Evolutionary conservation across 495 filamentous ascomycete species (phyloP), one percentile per base, ranked within the genome.

Genomic region (Cercophora samala): DNA sequence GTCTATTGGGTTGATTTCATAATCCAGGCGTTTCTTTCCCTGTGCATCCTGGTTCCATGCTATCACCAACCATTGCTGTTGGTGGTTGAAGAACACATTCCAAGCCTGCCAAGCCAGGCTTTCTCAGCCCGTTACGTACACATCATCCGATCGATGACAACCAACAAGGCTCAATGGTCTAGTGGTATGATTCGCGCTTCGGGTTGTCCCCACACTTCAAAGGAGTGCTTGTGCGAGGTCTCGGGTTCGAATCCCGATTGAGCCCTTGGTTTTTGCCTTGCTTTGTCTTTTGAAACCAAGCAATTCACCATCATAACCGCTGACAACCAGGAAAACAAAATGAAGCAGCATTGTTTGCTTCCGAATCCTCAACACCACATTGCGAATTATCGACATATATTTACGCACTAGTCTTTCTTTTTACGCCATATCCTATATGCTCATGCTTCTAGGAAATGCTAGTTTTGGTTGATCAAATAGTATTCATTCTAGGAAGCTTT

Each of bases 171-270:
- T 63, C 58, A 42, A 46, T 65, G 63, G 63, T 69, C 63, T 66
- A 69, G 67, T 66, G 67, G 67, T 69, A 69, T 69, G 67, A 69
- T 69, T 69, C 67, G 63, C 23, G 67, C 67, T 69, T 69, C 67
- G 67, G 67, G 67, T 37, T 25, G 5, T 64, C 13, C 54, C 32
- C 52, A 62, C 51, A 61, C 26, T 63, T 42, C 11, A 11, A 60
- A 64, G 54, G 13, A 29, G 29, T 25, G 55, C 4, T 29, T 69
- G 67, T 69, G 67, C 63, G 67, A 69, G 67, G 67, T 69, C 67
- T 69, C 67, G 67, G 67, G 67, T 69, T 69, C 67, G 67, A 69
- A 63, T 58, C 67, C 67, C 67, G 67, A 69, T 53, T 42, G 52
- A 65, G 67, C 67, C 67, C 67, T 29, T 46, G 3, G 29, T 65